Evolutionary conservation across 805 yeast species (phyloP), one percentile per base, ranked within the genome.

Genomic region (Diddensiella caesifluorescens): DNA sequence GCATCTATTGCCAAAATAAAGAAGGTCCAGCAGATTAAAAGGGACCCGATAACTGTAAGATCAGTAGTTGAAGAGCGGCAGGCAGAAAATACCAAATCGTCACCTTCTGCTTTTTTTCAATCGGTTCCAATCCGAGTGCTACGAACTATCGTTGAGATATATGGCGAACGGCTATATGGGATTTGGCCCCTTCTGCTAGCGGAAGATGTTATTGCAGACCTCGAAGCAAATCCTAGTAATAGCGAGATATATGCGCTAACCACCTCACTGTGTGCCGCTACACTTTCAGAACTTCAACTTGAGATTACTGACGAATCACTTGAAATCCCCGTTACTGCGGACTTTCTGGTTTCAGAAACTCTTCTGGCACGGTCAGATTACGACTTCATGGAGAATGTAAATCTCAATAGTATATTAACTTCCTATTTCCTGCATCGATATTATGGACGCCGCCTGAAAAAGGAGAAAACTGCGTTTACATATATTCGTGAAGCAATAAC

Each of bases 401-500:
- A 29, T 22, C 39, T 44, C 25, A 35, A 40, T 26, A 36, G 45
- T 35, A 32, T 44, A 6, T 18, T 40, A 21, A 44, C 48, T 5
- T 44, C 48, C 6, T 44, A 44, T 22, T 44, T 36, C 31, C 38
- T 44, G 7, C 48, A 44, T 25, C 35, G 44, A 3, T 31, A 25
- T 16, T 44, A 36, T 23, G 48, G 48, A 4, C 34, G 41, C 26
- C 38, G 42, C n/a, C 18, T 41, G 12, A 25, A 35, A n/a, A 16
- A 35, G 26, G 41, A 35, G 27, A 23, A 27, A 18, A 41, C 44
- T 3, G 44, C 48, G 6, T 36, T 41, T 13, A 34, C 41, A 37
- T 44, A 44, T 19, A 36, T 44, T 30, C 29, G 48, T 5, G 48
- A 44, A 31, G 48, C 48, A 4, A 37, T 44, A 15, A 34, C 41